Evolutionary conservation across 805 yeast species (phyloP), one percentile per base, ranked within the genome.

Genomic region (Starmerella scarabaei): DNA sequence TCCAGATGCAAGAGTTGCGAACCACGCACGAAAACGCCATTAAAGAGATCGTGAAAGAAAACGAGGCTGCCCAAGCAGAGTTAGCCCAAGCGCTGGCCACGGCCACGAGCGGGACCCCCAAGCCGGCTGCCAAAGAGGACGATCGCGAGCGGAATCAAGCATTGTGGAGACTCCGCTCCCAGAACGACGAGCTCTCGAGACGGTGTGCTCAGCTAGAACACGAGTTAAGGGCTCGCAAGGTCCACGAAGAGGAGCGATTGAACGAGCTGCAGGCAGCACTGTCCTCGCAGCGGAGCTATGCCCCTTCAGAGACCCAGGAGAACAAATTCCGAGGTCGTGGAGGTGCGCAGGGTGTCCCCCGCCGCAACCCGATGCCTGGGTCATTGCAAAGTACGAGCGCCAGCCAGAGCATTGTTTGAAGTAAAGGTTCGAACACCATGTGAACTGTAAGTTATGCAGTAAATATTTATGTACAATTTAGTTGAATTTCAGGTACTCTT

Each of bases 401-500:
- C n/a, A n/a, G n/a, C n/a, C n/a, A n/a, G n/a, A n/a, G n/a, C n/a
- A n/a, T n/a, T n/a, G n/a, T n/a, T n/a, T n/a, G n/a, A n/a, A n/a
- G n/a, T n/a, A n/a, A n/a, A n/a, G n/a, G n/a, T n/a, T n/a, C 19
- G 33, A 18, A 15, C n/a, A n/a, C 20, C 15, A 24, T 9, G 12
- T 9, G 12, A 24, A 24, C 27, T 24, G 12, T 24, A 24, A 29
- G 8, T 29, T 11, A 11, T 23, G 26, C 9, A 7, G 11, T 20
- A 18, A 17, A 27, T 14, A 26, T 12, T 16, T 35, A 40, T 28
- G 37, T 41, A 30, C 30, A 44, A 40, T 40, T 39, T 24, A 47
- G 49, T 24, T 47, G n/a, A n/a, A n/a, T n/a, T n/a, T 42, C 38
- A 48, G 35, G 65, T 67, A 57, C 40, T 60, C 58, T 40, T 53